Conservation (phyloP, 2,329 filamentous ascomycete genomes). For the Aschersonia sp. region DNA sequence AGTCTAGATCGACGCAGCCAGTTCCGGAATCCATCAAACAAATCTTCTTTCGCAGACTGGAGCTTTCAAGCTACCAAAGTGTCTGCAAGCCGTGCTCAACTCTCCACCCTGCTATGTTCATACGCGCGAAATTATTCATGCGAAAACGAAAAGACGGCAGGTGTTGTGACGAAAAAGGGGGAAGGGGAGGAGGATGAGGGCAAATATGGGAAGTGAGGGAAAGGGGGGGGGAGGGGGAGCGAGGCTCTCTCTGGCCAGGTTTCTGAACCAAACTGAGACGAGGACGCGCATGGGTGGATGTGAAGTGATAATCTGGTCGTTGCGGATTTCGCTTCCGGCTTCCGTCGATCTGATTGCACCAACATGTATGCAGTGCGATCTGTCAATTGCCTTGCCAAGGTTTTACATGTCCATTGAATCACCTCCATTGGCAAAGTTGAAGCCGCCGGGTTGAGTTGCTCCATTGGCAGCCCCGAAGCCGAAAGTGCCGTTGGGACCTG, state of each 20-base stretch:
- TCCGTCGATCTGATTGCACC: too few relatives aligned
- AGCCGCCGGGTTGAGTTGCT: constrained; percentile 56
- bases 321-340: not conserved
- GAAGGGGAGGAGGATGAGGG: constrained; percentile 4
- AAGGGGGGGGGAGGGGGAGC: constrained; percentile 4
- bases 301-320: not conserved
- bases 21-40: constrained; percentile 2
- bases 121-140: constrained; percentile 18
- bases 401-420: constrained; percentile 53
- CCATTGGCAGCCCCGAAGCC: constrained; percentile 55
- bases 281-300: too few relatives aligned
- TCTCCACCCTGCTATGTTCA: constrained; percentile 10
- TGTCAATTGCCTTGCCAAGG: not conserved
- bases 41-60: constrained; percentile 31
- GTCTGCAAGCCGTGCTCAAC: constrained; percentile 20
- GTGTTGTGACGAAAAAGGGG: constrained; percentile 17
- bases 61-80: constrained; percentile 52
- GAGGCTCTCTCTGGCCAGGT: not conserved
- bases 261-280: too few relatives aligned
- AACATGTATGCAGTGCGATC: not conserved
- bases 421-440: constrained; percentile 75
- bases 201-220: constrained; percentile 7
- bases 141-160: constrained; percentile 14
- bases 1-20: not conserved
- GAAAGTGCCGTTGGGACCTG: constrained; percentile 58